phyloP scores from a whole-genome alignment of 306 rosid species.

The Chamaecrista fasciculata region DNA sequence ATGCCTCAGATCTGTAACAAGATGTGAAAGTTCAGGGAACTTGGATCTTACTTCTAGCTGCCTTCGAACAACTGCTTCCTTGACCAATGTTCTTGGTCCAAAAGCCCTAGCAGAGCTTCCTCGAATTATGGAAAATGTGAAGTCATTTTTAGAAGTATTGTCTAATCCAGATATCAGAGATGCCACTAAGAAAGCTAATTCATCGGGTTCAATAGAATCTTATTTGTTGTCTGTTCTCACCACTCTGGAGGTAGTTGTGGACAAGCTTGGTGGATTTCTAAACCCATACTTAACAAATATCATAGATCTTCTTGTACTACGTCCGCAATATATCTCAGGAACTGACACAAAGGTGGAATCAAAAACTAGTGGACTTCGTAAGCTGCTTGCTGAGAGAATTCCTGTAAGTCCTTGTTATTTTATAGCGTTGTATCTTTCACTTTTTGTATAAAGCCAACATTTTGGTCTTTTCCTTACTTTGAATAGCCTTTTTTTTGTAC shows the following conservation, averaged over 20 bases:
- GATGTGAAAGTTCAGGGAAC: constrained; percentile 42
- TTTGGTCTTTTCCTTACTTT: constrained; percentile 11
- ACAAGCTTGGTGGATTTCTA: constrained; percentile 82
- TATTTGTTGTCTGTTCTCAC: constrained; percentile 51
- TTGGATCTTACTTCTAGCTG: constrained; percentile 58
- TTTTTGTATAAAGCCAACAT: neutral
- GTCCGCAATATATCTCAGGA: constrained; percentile 51
- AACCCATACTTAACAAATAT: constrained; percentile 74
- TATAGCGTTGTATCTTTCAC: neutral
- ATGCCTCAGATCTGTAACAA: constrained; percentile 64
- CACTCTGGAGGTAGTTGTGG: constrained; percentile 74
- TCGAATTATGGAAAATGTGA: constrained; percentile 65
- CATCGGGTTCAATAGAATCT: constrained; percentile 46
- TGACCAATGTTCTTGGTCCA: constrained; percentile 81
- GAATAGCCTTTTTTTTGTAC: constrained; percentile 25
- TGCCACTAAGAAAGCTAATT: constrained; percentile 22
- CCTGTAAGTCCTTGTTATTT: constrained; percentile 56
- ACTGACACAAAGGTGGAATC: constrained; percentile 56
- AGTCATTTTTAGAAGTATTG: constrained; percentile 42
- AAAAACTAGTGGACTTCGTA: constrained; percentile 58
- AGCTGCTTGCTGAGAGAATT: constrained; percentile 68
- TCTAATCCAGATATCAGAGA: constrained; percentile 37
- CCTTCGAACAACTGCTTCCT: constrained; percentile 69
- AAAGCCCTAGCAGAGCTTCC: constrained; percentile 80
- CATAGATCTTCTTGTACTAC: constrained; percentile 65